phyloP scores from a whole-genome alignment of 2,329 filamentous ascomycete genomes.

The Xylaria sp. region DNA sequence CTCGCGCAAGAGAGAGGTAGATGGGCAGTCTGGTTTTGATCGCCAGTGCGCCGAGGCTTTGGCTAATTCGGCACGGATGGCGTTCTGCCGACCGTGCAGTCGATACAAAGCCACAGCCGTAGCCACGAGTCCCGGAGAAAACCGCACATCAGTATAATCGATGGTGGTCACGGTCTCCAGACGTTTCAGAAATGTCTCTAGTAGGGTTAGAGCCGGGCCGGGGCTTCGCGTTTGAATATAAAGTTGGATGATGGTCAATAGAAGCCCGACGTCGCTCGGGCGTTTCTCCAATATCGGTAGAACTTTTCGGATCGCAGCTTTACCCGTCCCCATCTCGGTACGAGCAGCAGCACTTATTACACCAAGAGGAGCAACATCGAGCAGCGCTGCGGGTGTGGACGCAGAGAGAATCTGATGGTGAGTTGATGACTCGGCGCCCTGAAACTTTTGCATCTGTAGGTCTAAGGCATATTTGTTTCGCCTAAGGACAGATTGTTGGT shows the following conservation, averaged over 20 bases:
- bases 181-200: conserved; percentile 79
- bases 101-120: conserved; percentile 83
- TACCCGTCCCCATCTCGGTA: conserved; percentile 70
- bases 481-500: conserved; percentile 71
- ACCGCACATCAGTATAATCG: conserved; percentile 75
- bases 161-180: conserved; percentile 71
- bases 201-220: conserved; percentile 76
- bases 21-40: conserved; percentile 62
- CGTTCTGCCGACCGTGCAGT: conserved; percentile 76
- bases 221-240: conserved; percentile 79
- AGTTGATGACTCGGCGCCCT: conserved; percentile 67
- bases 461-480: conserved; percentile 74
- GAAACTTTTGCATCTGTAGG: conserved; percentile 74
- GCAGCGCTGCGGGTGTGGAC: conserved; percentile 44
- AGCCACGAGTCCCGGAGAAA: conserved; percentile 85
- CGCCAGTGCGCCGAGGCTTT: conserved; percentile 87
- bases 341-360: conserved; percentile 77
- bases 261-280: conserved; percentile 82
- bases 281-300: conserved; percentile 76
- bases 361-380: conserved; percentile 57
- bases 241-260: conserved; percentile 83
- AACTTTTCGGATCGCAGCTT: conserved; percentile 76
- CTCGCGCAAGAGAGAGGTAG: conserved; percentile 78
- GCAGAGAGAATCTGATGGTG: conserved; percentile 53
- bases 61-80: conserved; percentile 78